These are phyloP conservation scores for Sanghuangporus weigelae DNA, from an alignment of 1,284 basidiomycete genomes.

Conservation along the genomic window DNA sequence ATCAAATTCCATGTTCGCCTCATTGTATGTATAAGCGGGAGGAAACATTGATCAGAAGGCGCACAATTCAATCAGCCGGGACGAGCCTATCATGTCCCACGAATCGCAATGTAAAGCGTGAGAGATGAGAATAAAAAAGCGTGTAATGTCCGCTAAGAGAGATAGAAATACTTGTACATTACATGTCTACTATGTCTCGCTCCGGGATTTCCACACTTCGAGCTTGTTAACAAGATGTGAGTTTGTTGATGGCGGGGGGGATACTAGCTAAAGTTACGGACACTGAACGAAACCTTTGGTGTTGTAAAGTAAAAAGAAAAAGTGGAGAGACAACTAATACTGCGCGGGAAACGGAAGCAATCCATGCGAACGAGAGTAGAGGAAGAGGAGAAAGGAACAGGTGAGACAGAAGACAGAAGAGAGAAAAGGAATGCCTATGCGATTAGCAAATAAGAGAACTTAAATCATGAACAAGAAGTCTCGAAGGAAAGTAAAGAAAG, in stretches of 20 bases:
- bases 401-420: constrained; percentile 11
- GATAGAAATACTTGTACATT: constrained; percentile 16
- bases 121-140: no score
- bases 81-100: no score
- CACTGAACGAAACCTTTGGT: constrained; percentile 18
- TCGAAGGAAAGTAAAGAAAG: constrained; percentile 18
- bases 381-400: constrained; percentile 17
- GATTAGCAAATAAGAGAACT: constrained; percentile 25
- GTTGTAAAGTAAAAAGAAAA: constrained; percentile 15
- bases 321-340: constrained; percentile 13
- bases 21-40: neutral
- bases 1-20: neutral
- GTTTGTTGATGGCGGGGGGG: neutral
- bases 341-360: constrained; percentile 11
- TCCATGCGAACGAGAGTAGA: constrained; percentile 15
- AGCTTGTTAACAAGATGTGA: constrained; percentile 9
- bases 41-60: no score
- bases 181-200: constrained; percentile 16
- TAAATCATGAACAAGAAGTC: constrained; percentile 18
- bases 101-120: no score
- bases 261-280: constrained; percentile 12
- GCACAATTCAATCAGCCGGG: no score
- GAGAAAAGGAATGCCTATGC: constrained; percentile 20
- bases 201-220: neutral
- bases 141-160: neutral